Conservation (phyloP, 2,329 filamentous ascomycete species). For the Alternaria gansuensis region DNA sequence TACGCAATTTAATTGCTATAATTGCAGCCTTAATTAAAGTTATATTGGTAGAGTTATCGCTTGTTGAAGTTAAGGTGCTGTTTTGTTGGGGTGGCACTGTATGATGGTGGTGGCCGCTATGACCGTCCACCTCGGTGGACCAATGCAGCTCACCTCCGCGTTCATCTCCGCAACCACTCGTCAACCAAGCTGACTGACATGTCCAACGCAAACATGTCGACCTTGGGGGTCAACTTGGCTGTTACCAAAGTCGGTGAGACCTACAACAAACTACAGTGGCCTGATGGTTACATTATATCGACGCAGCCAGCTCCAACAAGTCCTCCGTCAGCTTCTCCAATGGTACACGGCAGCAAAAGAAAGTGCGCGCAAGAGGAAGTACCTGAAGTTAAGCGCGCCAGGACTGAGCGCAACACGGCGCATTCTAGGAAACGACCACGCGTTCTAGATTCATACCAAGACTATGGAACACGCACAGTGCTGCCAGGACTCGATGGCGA, state of each 20-base stretch:
- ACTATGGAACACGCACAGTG: conserved; percentile 42
- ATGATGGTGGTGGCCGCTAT: too few species aligned
- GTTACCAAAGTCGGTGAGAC: conserved; percentile 46
- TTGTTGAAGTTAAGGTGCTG: too few species aligned
- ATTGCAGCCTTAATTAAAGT: too few species aligned
- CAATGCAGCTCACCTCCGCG: conserved; percentile 16
- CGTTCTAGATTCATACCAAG: conserved; percentile 18
- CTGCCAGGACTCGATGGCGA: conserved; percentile 43
- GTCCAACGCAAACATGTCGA: conserved; percentile 33
- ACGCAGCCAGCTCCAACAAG: conserved; percentile 19
- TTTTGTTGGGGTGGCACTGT: too few species aligned
- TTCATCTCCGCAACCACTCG: conserved; percentile 15
- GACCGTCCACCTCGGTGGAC: background rate
- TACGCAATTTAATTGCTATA: too few species aligned
- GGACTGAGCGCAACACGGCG: conserved; percentile 14
- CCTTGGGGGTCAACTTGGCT: conserved; percentile 39
- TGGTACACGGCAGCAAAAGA: conserved; percentile 29
- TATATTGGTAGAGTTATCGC: too few species aligned
- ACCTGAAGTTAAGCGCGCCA: conserved; percentile 30
- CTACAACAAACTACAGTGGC: conserved; percentile 52
- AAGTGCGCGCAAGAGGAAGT: conserved; percentile 33
- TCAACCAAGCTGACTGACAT: conserved; percentile 1
- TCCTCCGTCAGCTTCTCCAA: conserved; percentile 2
- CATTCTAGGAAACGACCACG: conserved; percentile 12
- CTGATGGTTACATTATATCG: conserved; percentile 39